Conservation (phyloP, 768 basidiomycete genomes). For the Tricholoma sp. region DNA sequence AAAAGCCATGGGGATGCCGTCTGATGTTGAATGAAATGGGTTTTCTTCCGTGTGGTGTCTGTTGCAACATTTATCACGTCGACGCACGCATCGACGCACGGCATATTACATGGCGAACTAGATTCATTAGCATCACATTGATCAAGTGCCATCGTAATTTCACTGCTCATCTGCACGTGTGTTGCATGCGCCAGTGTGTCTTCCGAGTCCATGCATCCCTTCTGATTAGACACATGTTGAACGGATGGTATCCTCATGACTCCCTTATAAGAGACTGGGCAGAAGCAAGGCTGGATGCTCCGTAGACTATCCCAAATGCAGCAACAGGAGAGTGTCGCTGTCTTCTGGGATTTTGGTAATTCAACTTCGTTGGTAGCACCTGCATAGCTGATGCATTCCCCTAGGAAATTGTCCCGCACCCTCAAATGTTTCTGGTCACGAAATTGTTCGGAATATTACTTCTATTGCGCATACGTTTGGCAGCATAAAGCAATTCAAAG, state of each 20-base stretch:
- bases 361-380: not conserved
- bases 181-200: not conserved
- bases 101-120: not conserved
- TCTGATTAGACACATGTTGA: conserved; percentile 3
- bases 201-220: conserved; percentile 4
- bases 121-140: not conserved
- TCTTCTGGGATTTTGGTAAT: conserved; percentile 29
- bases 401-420: conserved; percentile 34
- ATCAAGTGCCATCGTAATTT: not conserved
- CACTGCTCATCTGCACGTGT: not conserved
- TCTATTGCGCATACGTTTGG: conserved; percentile 43
- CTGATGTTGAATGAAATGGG: not conserved
- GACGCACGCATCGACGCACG: too few species aligned
- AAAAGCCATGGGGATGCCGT: too few species aligned
- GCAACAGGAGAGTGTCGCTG: conserved; percentile 30
- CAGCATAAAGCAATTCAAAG: conserved; percentile 44
- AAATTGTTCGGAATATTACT: conserved; percentile 38
- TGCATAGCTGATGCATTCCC: not conserved
- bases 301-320: conserved; percentile 23
- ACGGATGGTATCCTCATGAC: not conserved
- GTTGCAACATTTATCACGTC: too few species aligned
- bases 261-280: conserved; percentile 8
- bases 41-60: not conserved
- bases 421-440: conserved; percentile 33
- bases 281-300: not conserved